Evolutionary conservation across 139 green algal species (phyloP), one percentile per base, ranked within the genome.

Genomic region (Tetradesmus obliquus): DNA sequence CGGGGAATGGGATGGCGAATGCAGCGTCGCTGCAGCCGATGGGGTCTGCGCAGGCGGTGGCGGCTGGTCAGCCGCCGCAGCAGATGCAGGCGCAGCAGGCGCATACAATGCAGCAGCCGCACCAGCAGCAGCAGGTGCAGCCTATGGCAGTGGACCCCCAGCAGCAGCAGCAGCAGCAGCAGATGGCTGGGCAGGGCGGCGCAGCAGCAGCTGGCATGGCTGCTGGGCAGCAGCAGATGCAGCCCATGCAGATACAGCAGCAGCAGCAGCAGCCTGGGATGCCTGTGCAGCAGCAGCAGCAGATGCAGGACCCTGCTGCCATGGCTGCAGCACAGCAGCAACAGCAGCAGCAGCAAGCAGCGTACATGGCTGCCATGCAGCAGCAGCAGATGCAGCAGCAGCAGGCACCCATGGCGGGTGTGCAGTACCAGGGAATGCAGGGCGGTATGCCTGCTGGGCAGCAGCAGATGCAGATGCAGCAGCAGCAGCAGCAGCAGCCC

Each of bases 81-180:
- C 53, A 84, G 53, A 60, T 72, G 72, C 87, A 74, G 72, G 87
- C 87, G 12, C 72, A 85, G 87, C 87, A 71, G 72, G 72, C 55
- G 9, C 55, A 80, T 53, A 60, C 83, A 12, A 79, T 79, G 83
- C 83, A 88, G 57, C 83, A 54, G 13, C 32, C 32, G 53, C 24
- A 69, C 3, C 86, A 90, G 71, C 86, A 90, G 86, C 86, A 90
- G 85, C 85, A 89, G 85, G 20, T 22, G n/a, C n/a, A 53, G 53
- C 9, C 53, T 4, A 24, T 24, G 54, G 51, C 20, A 51, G 32
- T 45, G 81, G 32, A 51, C 24, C 53, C 53, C 22, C 22, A 45
- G 17, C 81, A 86, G 45, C 79, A 55, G 79, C 79, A 55, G 79
- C 81, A 86, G 81, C 54, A 51, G 45, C 79, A 84, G 85, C 85